Percentiles rank a stretch among this genome's conserved stretches.
phyloP scores from a whole-genome alignment of 1,284 basidiomycete species.

The Boletus sp. region DNA sequence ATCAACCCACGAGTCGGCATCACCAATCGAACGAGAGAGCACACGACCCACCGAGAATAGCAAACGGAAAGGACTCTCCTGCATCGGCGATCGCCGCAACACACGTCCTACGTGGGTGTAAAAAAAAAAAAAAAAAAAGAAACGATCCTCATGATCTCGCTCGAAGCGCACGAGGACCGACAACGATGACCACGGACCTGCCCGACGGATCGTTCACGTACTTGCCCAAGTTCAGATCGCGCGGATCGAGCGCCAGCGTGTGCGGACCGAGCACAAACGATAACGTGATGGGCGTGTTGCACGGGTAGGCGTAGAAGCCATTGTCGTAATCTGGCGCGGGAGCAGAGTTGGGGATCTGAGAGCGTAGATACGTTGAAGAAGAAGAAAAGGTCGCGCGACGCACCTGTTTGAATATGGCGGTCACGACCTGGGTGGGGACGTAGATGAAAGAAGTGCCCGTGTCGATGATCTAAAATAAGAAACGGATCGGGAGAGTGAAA shows the following conservation, averaged over 20 bases:
- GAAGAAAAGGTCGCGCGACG: not conserved
- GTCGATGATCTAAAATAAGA: constrained; percentile 50
- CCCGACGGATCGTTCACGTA: constrained; percentile 24
- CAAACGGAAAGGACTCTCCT: constrained; percentile 28
- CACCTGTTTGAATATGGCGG: constrained; percentile 42
- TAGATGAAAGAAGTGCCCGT: constrained; percentile 61
- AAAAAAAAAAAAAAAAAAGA: too few species aligned
- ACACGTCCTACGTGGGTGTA: constrained; percentile 43
- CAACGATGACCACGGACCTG: constrained; percentile 6
- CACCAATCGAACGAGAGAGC: too few species aligned
- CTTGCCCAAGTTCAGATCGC: constrained; percentile 68
- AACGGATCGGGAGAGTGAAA: not conserved
- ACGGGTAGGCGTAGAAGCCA: constrained; percentile 52
- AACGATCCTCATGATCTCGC: not conserved
- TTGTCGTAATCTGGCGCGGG: constrained; percentile 40
- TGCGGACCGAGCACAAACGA: constrained; percentile 53
- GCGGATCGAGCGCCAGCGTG: constrained; percentile 46
- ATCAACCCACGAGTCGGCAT: not conserved
- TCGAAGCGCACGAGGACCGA: not conserved
- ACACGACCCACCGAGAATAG: constrained; percentile 12
- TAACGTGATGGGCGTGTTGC: constrained; percentile 35
- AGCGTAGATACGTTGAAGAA: not conserved
- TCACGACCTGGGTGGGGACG: constrained; percentile 39
- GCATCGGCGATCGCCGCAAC: constrained; percentile 65
- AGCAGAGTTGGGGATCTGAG: constrained; percentile 47